Evolutionary conservation across 2,329 filamentous ascomycete genomes (phyloP).

Genomic region (Aspergillus sergii): DNA sequence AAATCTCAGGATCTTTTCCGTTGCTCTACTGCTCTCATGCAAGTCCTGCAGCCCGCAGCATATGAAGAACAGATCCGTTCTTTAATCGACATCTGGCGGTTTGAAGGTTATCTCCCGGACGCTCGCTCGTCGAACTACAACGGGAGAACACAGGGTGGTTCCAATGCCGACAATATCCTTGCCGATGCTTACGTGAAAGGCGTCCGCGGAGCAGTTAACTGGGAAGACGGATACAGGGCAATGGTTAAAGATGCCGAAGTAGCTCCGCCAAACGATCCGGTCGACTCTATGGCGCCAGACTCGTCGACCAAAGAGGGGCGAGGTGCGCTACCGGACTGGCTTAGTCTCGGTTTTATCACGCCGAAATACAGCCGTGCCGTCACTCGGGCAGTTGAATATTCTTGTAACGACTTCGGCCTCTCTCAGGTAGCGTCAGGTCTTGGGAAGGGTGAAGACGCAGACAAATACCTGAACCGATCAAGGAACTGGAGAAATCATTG

Average conservation of each 20-base stretch:
- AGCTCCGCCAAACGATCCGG: slow-evolving; percentile 60
- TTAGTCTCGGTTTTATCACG: slow-evolving; percentile 66
- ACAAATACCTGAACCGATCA: slow-evolving; percentile 64
- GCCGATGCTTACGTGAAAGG: slow-evolving; percentile 74
- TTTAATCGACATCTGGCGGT: slow-evolving; percentile 68
- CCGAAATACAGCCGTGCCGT: slow-evolving; percentile 63
- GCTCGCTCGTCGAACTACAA: slow-evolving; percentile 70
- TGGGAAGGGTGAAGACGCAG: slow-evolving; percentile 52
- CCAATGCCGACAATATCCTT: slow-evolving; percentile 71
- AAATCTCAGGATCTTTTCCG: slow-evolving; percentile 57
- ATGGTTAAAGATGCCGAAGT: slow-evolving; percentile 70
- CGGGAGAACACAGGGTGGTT: slow-evolving; percentile 69
- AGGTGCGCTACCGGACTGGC: slow-evolving; percentile 71
- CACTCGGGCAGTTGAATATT: slow-evolving; percentile 67
- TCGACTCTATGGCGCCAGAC: slow-evolving; percentile 56
- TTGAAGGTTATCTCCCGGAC: slow-evolving; percentile 67
- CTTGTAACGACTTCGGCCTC: slow-evolving; percentile 69
- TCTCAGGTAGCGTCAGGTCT: slow-evolving; percentile 66
- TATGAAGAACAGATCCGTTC: slow-evolving; percentile 69
- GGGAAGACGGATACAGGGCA: slow-evolving; percentile 63
- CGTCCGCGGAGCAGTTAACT: slow-evolving; percentile 62
- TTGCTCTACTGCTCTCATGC: slow-evolving; percentile 65
- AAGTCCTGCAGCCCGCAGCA: slow-evolving; percentile 63
- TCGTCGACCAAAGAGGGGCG: slow-evolving; percentile 69
- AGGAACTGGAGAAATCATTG: slow-evolving; percentile 74